Base-by-base conservation (phyloP, 139 green algal genomes). In the Bryopsis sp. region DNA sequence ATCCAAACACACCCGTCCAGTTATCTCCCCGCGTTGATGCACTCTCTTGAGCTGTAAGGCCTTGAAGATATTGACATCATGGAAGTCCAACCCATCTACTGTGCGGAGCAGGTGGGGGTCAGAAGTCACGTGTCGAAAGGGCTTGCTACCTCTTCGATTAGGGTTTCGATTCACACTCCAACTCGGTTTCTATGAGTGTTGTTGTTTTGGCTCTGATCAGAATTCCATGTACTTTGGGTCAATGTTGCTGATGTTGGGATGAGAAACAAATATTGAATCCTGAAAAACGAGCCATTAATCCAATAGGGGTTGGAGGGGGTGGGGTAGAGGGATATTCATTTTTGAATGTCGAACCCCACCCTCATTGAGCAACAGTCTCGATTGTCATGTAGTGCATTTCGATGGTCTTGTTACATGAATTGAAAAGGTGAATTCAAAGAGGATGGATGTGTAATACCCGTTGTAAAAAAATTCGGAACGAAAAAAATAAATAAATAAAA, bases 71-170 rank as follows among this genome's bases (percentile, higher is more conserved):
- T n/a, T n/a, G n/a, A n/a, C n/a, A 72, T 35, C 0, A 85, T 85
- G 82, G 79, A 88, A 59, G 35, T 82, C 11, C 75, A 88, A 46
- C 79, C 82, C 4, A 86, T 88, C 3, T 88, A 84, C 61, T 88
- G 82, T 60, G 80, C 79, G 3, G 82, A 86, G 64, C 79, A 88
- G 79, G 80, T 82, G 35, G 11, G 50, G 8, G 32, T 31, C 1
- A 43, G 6, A 1, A 26, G 39, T 33, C 32, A 34, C n/a, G 34
- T 11, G 15, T 48, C 3, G 8, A 2, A 11, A 15, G 24, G 43
- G 19, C 43, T 26, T 11, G 15, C 15, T 19, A 54, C 15, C 19
- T 54, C 43, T 19, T 54, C 19, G 11, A 19, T 54, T 54, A 26
- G 15, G 19, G 19, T 54, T 54, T 19, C 15, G 15, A 11, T 54